These are phyloP conservation scores for Chlamydomonas eustigma DNA, from an alignment of 139 green algal genomes.

Conservation along the genomic window DNA sequence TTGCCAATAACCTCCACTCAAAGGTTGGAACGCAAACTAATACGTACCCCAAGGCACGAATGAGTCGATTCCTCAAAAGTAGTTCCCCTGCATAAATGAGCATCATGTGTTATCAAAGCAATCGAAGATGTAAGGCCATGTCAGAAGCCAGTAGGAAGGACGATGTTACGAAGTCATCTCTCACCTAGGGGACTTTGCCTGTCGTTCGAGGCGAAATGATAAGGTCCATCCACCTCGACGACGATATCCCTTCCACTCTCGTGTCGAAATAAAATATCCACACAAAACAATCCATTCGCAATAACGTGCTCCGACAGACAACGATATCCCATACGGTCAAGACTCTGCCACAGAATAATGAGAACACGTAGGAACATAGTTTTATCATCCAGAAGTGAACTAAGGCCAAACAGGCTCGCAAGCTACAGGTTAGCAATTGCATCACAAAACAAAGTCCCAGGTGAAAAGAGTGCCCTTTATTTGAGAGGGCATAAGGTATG, in stretches of 20 bases:
- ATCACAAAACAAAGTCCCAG: no score
- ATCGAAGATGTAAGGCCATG: no score
- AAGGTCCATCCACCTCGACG: background rate
- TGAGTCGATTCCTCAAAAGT: background rate
- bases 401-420: no score
- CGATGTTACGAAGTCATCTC: no score
- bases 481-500: no score
- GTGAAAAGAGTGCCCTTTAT: no score
- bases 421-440: no score
- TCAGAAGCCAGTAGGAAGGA: no score
- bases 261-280: background rate
- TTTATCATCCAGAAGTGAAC: no score
- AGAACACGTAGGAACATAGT: no score
- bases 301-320: background rate
- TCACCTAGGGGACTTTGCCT: background rate
- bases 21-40: background rate
- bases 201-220: background rate
- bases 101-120: no score
- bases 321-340: background rate
- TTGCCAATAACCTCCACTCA: background rate
- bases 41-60: background rate
- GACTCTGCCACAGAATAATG: no score
- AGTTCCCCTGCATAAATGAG: background rate
- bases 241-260: background rate
- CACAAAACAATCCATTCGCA: background rate